phyloP scores from a whole-genome alignment of 2,329 filamentous ascomycete genomes.

The Penicillium brevicompactum region DNA sequence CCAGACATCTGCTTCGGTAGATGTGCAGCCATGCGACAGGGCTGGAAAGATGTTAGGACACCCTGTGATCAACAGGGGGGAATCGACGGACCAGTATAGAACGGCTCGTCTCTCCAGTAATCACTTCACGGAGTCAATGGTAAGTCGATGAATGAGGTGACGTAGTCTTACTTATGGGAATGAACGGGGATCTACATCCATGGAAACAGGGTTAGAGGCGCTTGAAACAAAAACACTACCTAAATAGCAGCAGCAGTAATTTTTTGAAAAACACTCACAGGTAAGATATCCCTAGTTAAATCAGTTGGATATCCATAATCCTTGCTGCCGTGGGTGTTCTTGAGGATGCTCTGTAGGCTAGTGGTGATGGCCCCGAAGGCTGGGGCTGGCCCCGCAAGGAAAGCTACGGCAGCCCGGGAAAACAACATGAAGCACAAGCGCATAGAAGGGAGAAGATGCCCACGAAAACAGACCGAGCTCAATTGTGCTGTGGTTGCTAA shows the following conservation, averaged over 20 bases:
- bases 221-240: neutral
- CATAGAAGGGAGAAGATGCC: neutral
- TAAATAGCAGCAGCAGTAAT: neutral
- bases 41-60: slow-evolving; percentile 34
- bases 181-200: slow-evolving; percentile 42
- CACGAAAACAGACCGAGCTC: neutral
- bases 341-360: slow-evolving; percentile 58
- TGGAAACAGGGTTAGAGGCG: slow-evolving; percentile 12
- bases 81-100: slow-evolving; percentile 46
- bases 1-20: slow-evolving; percentile 65
- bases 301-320: slow-evolving; percentile 64
- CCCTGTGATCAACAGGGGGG: slow-evolving; percentile 21
- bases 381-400: slow-evolving; percentile 25
- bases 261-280: slow-evolving; percentile 41
- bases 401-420: slow-evolving; percentile 23
- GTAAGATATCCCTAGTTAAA: slow-evolving; percentile 61
- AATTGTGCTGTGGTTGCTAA: neutral
- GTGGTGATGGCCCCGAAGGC: slow-evolving; percentile 39
- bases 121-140: slow-evolving; percentile 49
- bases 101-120: slow-evolving; percentile 54
- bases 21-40: slow-evolving; percentile 59
- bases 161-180: slow-evolving; percentile 43
- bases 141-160: neutral
- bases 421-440: slow-evolving; percentile 16
- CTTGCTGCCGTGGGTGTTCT: slow-evolving; percentile 54